These are phyloP conservation scores for Fusarium scirpi DNA, from an alignment of 2,329 filamentous ascomycete genomes.

Conservation along the genomic window DNA sequence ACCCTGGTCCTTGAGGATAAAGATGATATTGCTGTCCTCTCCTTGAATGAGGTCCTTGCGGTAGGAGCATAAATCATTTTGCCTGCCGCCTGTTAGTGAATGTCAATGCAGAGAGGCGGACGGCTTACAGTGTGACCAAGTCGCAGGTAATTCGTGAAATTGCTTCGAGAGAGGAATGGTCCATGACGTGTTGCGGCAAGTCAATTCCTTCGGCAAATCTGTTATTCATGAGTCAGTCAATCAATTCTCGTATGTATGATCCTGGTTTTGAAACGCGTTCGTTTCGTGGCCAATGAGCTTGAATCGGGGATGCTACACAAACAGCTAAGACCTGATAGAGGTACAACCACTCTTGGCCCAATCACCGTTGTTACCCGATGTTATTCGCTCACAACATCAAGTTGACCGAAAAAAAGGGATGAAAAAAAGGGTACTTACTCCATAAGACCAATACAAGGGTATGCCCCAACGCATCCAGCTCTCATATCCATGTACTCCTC, in stretches of 20 bases:
- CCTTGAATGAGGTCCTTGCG: constrained; percentile 26
- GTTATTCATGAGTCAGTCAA: background rate
- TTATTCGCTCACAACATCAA: background rate
- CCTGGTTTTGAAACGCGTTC: background rate
- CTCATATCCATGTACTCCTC: constrained; percentile 30
- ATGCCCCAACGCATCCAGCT: constrained; percentile 27
- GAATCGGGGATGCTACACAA: background rate
- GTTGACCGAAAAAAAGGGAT: constrained; percentile 1
- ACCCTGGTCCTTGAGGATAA: constrained; percentile 24
- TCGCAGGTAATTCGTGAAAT: constrained; percentile 30
- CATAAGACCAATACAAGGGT: constrained; percentile 29
- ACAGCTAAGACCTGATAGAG: background rate
- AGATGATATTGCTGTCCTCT: constrained; percentile 29
- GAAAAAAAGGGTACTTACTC: constrained; percentile 19
- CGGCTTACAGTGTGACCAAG: constrained; percentile 17
- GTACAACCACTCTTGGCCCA: background rate
- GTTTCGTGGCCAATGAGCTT: background rate
- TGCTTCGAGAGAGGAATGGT: constrained; percentile 19
- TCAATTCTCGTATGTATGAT: background rate
- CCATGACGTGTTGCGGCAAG: constrained; percentile 27
- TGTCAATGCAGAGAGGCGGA: background rate
- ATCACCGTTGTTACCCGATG: background rate
- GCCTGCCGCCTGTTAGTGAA: background rate
- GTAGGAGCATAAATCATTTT: constrained; percentile 29
- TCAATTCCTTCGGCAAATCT: constrained; percentile 28